Evolutionary conservation across 2,329 filamentous ascomycete species (phyloP), one percentile per base, ranked within the genome.

Genomic region (Sporothrix euskadiensis): DNA sequence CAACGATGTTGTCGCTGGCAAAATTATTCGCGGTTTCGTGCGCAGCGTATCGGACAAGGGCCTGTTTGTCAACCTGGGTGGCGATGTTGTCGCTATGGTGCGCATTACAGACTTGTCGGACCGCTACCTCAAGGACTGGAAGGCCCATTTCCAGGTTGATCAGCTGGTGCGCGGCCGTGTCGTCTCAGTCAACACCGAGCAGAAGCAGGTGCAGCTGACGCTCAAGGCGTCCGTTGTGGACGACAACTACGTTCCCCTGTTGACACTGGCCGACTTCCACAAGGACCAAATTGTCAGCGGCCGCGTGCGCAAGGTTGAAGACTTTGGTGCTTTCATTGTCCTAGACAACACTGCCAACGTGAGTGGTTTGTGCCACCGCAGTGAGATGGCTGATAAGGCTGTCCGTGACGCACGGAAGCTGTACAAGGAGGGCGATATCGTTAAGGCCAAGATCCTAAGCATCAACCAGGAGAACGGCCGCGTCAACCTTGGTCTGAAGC

Each of bases 251-350:
- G 88, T 89, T 61, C 88, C 92, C 30, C 90, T 89, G 1, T 81
- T 91, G n/a, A 90, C 88, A 0, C 91, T 95, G 75, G 86, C 87
- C n/a, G 93, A 97, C 77, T 85, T 98, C 73, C 89, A 91, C 79
- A 84, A 88, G 75, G 94, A 94, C 7, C 92, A 97, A 81, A 84
- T 94, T 44, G 88, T 99, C 47, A 97, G 93, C 14, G 96, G 94
- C 68, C 97, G 93, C 80, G 89, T 99, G 73, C 91, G 94, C 78
- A 97, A 97, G 82, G 94, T 98, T 1, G 93, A 97, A 79, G 92
- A 97, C 44, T 99, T 94, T 80, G 96, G 96, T 76, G 95, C 95
- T 5, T 99, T 99, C 81, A 92, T 99, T 77, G 89, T 97, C 59
- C 85, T 99, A 26, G 94, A 98, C 81, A 90, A 92, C 74, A 97